Percentiles rank a stretch among this genome's conserved stretches.
phyloP scores from a whole-genome alignment of 257 asterid species.

The Petunia axillaris region DNA sequence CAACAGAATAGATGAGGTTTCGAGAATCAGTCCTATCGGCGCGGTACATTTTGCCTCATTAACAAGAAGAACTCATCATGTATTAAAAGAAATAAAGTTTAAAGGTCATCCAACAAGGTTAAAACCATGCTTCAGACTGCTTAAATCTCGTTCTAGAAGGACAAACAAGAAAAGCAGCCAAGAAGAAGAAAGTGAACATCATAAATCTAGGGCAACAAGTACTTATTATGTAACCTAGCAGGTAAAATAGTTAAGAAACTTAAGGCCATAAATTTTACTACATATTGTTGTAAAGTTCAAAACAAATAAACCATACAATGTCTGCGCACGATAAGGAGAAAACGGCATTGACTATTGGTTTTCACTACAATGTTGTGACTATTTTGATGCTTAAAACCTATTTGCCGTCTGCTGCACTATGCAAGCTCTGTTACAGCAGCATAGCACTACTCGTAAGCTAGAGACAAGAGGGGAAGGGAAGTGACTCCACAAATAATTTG shows the following conservation, averaged over 20 bases:
- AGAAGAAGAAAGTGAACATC: constrained; percentile 17
- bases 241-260: neutral
- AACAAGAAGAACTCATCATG: neutral
- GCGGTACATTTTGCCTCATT: neutral
- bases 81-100: neutral
- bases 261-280: neutral
- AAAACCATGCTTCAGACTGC: neutral
- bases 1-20: constrained; percentile 30
- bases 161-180: neutral
- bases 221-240: neutral
- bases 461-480: neutral
- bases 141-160: neutral
- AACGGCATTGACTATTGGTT: neutral
- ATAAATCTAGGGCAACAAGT: neutral
- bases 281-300: neutral
- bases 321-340: neutral
- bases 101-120: constrained; percentile 20
- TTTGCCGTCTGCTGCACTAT: neutral
- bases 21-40: neutral
- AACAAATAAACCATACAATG: neutral
- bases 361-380: neutral
- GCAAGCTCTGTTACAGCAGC: neutral
- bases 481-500: neutral
- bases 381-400: constrained; percentile 13
- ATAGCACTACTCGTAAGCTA: neutral